phyloP scores from a whole-genome alignment of 495 filamentous ascomycete species.

The Pseudotulostoma volvatum region DNA sequence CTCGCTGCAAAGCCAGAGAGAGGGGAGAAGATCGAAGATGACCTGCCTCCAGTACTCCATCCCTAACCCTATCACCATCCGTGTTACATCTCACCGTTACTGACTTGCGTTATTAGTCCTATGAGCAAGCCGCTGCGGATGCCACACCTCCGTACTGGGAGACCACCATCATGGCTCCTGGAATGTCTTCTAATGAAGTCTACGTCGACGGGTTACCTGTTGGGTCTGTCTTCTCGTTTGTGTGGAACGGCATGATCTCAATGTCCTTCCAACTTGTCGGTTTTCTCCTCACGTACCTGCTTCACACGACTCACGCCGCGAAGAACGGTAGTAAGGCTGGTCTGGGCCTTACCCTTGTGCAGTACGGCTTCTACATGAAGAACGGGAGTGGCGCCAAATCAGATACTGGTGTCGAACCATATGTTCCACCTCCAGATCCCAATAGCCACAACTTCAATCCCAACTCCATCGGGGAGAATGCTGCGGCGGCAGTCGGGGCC shows the following conservation, averaged over 20 bases:
- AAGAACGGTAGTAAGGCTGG: slow-evolving; percentile 93
- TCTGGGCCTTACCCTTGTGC: slow-evolving; percentile 87
- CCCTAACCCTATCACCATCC: slow-evolving; percentile 1
- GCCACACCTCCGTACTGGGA: slow-evolving; percentile 97
- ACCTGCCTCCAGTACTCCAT: slow-evolving; percentile 70
- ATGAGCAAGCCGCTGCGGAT: slow-evolving; percentile 96
- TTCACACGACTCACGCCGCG: slow-evolving; percentile 94
- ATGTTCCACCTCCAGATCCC: slow-evolving; percentile 58
- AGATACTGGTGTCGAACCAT: slow-evolving; percentile 31
- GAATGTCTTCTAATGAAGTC: slow-evolving; percentile 73
- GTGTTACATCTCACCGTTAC: slow-evolving; percentile 6
- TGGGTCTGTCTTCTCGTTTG: slow-evolving; percentile 84
- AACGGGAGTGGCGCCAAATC: slow-evolving; percentile 31
- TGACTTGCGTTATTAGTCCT: slow-evolving; percentile 45
- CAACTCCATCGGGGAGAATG: slow-evolving; percentile 35
- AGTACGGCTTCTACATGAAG: slow-evolving; percentile 93
- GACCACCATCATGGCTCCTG: slow-evolving; percentile 89
- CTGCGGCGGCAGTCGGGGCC: slow-evolving; percentile 19
- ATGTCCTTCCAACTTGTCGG: slow-evolving; percentile 97
- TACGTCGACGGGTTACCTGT: slow-evolving; percentile 94
- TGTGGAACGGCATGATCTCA: slow-evolving; percentile 98
- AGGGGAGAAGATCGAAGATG: slow-evolving; percentile 66
- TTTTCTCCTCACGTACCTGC: slow-evolving; percentile 92
- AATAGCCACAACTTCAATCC: slow-evolving; percentile 84
- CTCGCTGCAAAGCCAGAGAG: slow-evolving; percentile 78